Base-by-base conservation (phyloP, 2,329 filamentous ascomycete species). In the Fusarium concolor region DNA sequence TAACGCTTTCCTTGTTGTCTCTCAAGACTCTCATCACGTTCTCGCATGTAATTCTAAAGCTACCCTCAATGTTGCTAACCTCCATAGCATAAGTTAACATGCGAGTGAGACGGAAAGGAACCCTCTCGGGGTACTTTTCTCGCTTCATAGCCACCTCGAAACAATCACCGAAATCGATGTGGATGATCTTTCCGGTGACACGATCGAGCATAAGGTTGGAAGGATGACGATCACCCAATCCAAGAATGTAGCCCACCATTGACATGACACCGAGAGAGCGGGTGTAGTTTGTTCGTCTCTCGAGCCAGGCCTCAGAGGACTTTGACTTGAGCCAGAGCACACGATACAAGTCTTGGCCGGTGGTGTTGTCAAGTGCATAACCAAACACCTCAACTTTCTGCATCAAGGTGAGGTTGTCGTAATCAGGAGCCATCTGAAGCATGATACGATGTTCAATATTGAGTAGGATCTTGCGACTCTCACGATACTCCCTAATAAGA, bases 21-120 rank as follows among this genome's bases (percentile, higher is more conserved):
- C 96, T 86, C 69, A 99, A 84, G 15, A 99, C 94, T 64, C 96
- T 89, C 96, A 99, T 99, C 50, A 97, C 95, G 73, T 97, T 94
- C 81, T 99, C 96, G 74, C 95, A 99, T 8, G 96, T 98, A 59
- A 97, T 98, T 63, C 96, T 90, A 85, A 97, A 99, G 80, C 93
- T 97, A 73, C 96, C 96, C 80, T 99, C 96, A 71, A 99, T 99
- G 77, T 99, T 99, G 86, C 94, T 97, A 56, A 99, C 96, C 82
- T 99, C 96, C 96, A 99, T 99, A 22, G 96, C 96, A 77, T 97
- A 99, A 1, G 96, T 99, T 80, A 99, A 88, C 96, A 99, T 99
- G 71, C 96, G 89, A 4, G 96, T 99, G 46, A 99, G 85, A 59
- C 96, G 91, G 92, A 99, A 99, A 0, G 96, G 96, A 60, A 99